These are phyloP conservation scores for Cordyceps cicadae DNA, from an alignment of 2,329 filamentous ascomycete species.

Conservation along the genomic window DNA sequence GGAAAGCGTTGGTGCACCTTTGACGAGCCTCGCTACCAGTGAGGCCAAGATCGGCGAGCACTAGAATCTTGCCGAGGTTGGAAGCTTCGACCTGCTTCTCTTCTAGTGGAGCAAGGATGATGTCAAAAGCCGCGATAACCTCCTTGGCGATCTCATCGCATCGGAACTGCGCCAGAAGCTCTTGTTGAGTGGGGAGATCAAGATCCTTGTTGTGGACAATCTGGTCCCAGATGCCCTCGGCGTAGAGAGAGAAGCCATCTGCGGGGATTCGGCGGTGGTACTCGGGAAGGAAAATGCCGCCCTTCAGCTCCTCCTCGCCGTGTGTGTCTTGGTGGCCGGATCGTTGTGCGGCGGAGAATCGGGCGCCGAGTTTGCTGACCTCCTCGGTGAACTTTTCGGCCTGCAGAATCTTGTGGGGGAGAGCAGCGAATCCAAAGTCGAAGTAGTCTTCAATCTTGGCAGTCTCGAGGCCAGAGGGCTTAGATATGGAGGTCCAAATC, in stretches of 20 bases:
- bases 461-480: constrained; percentile 78
- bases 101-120: constrained; percentile 73
- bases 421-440: constrained; percentile 91
- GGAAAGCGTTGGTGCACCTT: constrained; percentile 74
- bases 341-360: constrained; percentile 76
- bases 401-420: constrained; percentile 95
- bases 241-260: constrained; percentile 92
- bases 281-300: constrained; percentile 80
- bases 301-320: constrained; percentile 64
- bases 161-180: constrained; percentile 90
- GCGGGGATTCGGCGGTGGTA: constrained; percentile 95
- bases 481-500: constrained; percentile 89
- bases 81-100: constrained; percentile 71
- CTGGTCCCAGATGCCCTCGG: constrained; percentile 93
- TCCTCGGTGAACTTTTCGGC: constrained; percentile 82
- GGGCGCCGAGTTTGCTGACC: constrained; percentile 66
- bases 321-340: constrained; percentile 54
- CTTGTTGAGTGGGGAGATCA: constrained; percentile 92
- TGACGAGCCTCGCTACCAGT: constrained; percentile 64
- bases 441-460: constrained; percentile 95
- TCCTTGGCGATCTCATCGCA: constrained; percentile 95
- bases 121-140: constrained; percentile 76
- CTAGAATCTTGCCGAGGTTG: constrained; percentile 61
- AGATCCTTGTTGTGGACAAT: constrained; percentile 98
- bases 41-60: constrained; percentile 66